Conservation (phyloP, 2,329 filamentous ascomycete species). For the Fusarium buharicum region DNA sequence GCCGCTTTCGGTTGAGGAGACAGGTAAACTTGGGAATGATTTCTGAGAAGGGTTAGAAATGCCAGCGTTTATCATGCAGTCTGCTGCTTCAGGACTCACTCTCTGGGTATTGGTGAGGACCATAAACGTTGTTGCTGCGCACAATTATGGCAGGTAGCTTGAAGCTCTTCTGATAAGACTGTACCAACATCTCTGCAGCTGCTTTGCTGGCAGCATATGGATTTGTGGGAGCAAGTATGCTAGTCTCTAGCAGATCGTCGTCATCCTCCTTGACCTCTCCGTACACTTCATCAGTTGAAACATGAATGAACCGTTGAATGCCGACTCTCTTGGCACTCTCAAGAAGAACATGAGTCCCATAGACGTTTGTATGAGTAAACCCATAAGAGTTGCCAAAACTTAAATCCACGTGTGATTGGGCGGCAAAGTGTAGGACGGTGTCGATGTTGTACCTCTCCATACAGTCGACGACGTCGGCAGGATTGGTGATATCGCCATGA, state of each 20-base stretch:
- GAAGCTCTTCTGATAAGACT: conserved; percentile 86
- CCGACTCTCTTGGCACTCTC: conserved; percentile 79
- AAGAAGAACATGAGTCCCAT: conserved; percentile 83
- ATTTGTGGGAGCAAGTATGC: conserved; percentile 81
- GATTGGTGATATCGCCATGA: conserved; percentile 80
- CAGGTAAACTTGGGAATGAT: conserved; percentile 86
- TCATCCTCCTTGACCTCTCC: conserved; percentile 79
- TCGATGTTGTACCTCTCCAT: conserved; percentile 78
- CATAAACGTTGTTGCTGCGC: conserved; percentile 86
- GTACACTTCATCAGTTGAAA: conserved; percentile 88
- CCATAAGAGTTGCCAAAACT: conserved; percentile 85
- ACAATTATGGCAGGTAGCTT: conserved; percentile 83
- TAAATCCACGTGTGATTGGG: conserved; percentile 85
- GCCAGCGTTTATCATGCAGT: background rate
- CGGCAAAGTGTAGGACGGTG: conserved; percentile 85
- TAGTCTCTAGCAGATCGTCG: conserved; percentile 77
- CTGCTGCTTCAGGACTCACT: conserved; percentile 62
- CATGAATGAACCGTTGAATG: conserved; percentile 80
- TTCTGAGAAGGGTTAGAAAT: conserved; percentile 60
- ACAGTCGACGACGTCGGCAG: conserved; percentile 74
- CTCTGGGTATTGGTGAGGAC: conserved; percentile 84
- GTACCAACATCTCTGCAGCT: conserved; percentile 85
- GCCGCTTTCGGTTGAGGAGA: conserved; percentile 72
- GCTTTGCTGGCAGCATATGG: conserved; percentile 85
- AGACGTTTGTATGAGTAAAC: conserved; percentile 84